Base-by-base conservation (phyloP, 345 rosid genomes). In the Eutrema yunnanense region DNA sequence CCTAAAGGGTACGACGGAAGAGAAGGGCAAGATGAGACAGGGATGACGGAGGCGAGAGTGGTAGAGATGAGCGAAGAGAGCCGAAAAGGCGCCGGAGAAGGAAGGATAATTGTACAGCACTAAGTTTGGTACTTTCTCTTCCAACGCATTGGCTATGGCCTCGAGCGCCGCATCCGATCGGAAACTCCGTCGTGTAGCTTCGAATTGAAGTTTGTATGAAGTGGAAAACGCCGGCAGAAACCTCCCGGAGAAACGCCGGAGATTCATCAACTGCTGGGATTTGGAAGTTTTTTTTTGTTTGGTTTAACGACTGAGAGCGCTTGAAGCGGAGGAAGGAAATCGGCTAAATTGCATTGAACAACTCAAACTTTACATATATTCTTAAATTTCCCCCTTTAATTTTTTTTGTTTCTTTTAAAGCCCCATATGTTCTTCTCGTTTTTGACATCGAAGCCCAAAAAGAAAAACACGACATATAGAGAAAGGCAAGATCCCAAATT, bases 41-140 rank as follows among this genome's bases (percentile, higher is more conserved):
- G 90, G 91, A 62, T 84, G 56, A 77, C 56, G 74, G 79, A 84
- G 78, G 38, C 79, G 95, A 46, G 88, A 82, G 81, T 89, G 97
- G 81, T 84, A 89, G 79, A 86, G 87, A 55, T 74, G 86, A 72
- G 96, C 91, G 70, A 89, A 87, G 80, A 90, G 81, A 79, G 97
- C 94, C 9, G 91, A 86, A 77, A 82, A 84, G 1, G 92, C 92
- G 34, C 98, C 98, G 4, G 98, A 85, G 81, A 86, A 85, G 0
- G 97, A 93, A 1, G 98, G 96, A 73, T 90, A 93, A 65, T 89
- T 90, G 81, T 93, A 94, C 3, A 89, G 84, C 2, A 82, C 88
- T 56, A 89, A 46, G 62, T 82, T 87, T 13, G 81, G 82, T 41
- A 82, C 84, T 50, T 78, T 84, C 73, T 86, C 87, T 72, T 85